Percentiles rank a stretch among this genome's conserved stretches.
Evolutionary conservation across 225 moss, liverwort and hornwort genomes (phyloP).

Genomic region (Sphagnum contortum): DNA sequence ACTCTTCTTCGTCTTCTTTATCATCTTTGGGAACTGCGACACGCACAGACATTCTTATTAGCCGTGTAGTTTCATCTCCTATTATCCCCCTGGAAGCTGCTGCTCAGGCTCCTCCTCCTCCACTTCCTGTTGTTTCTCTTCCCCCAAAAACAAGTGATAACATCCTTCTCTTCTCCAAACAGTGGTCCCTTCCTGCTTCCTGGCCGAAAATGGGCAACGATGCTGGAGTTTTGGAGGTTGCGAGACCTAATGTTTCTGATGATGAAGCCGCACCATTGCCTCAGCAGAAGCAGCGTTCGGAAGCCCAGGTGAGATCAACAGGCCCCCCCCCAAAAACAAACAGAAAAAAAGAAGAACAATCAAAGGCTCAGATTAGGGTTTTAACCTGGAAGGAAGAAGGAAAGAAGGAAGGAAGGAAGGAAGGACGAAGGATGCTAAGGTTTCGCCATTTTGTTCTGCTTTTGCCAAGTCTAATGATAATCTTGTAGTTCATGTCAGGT

Average conservation of each 20-base stretch:
- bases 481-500: too few species aligned
- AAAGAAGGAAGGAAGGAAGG: too few species aligned
- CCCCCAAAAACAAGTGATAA: too few species aligned
- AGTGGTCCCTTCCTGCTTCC: too few species aligned
- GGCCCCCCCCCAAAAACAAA: neutral
- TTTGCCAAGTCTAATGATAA: neutral
- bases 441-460: neutral
- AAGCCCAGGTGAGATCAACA: constrained; percentile 1
- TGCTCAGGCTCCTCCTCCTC: too few species aligned
- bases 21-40: too few species aligned
- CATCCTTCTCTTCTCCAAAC: too few species aligned
- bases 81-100: too few species aligned
- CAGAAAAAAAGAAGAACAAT: neutral
- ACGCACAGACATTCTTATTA: too few species aligned
- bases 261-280: constrained; percentile 1
- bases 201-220: neutral
- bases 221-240: neutral
- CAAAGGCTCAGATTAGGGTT: neutral
- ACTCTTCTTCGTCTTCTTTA: too few species aligned
- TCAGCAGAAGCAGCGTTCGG: constrained; percentile 8
- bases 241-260: neutral
- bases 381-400: neutral
- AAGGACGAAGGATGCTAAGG: neutral
- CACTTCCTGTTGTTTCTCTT: too few species aligned
- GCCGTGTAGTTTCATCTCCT: too few species aligned